Evolutionary conservation across 2,329 filamentous ascomycete species (phyloP).

Genomic region (Aulographum hederae): DNA sequence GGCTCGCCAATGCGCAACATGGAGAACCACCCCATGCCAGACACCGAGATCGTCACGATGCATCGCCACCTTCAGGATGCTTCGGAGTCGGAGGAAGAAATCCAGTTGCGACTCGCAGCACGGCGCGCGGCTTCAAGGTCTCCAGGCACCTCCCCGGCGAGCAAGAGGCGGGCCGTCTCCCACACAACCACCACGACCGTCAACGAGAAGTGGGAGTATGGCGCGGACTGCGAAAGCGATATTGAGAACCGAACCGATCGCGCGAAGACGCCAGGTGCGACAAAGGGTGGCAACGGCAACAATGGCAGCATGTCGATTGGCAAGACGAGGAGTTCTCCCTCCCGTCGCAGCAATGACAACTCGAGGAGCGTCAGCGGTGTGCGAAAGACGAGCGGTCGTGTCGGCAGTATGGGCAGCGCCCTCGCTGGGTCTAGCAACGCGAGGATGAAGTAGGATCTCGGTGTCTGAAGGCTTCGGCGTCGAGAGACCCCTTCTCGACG

Average conservation of each 20-base stretch:
- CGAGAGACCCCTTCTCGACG: too few species aligned
- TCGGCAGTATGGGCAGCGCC: constrained; percentile 24
- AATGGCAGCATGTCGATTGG: constrained; percentile 22
- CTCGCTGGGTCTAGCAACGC: too few species aligned
- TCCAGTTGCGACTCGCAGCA: constrained; percentile 53
- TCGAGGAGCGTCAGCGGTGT: too few species aligned
- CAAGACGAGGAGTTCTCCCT: constrained; percentile 25
- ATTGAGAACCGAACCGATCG: constrained; percentile 20
- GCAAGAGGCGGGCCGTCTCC: constrained; percentile 50
- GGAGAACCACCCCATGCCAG: constrained; percentile 30
- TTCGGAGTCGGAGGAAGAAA: constrained; percentile 65
- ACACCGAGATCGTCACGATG: constrained; percentile 42
- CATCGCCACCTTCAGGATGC: constrained; percentile 41
- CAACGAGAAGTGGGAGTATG: constrained; percentile 11
- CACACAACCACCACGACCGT: constrained; percentile 46
- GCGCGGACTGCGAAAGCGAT: constrained; percentile 23
- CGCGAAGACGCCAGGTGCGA: constrained; percentile 24
- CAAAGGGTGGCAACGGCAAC: constrained; percentile 19
- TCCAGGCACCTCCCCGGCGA: constrained; percentile 21
- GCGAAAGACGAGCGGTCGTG: constrained; percentile 31
- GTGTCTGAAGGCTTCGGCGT: too few species aligned
- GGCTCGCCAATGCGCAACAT: constrained; percentile 10
- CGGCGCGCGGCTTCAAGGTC: constrained; percentile 24
- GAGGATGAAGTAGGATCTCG: too few species aligned
- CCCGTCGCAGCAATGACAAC: constrained; percentile 26